Evolutionary conservation across 768 basidiomycete genomes (phyloP).

Genomic region (Russula foetens): DNA sequence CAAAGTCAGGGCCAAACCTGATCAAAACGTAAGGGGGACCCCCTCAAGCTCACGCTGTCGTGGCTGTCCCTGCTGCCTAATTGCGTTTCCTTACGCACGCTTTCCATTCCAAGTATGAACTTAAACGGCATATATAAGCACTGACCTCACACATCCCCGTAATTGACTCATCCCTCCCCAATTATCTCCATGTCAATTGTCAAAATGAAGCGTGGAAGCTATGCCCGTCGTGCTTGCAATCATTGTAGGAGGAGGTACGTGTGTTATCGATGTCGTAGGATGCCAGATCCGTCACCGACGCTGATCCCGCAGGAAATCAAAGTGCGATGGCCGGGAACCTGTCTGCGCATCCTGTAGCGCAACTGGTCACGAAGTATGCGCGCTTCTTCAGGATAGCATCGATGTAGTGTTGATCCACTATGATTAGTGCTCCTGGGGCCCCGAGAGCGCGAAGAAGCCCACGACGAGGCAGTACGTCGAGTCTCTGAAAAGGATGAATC

Average conservation of each 20-base stretch:
- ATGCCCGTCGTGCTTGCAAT: conserved; percentile 29
- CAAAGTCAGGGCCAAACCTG: neutral
- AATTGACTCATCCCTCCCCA: neutral
- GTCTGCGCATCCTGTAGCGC: conserved; percentile 26
- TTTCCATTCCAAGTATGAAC: neutral
- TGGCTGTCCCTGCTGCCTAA: neutral
- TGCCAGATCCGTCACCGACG: neutral
- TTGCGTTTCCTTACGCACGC: neutral
- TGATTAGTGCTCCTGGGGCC: conserved; percentile 28
- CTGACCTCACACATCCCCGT: neutral
- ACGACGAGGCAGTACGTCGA: conserved; percentile 30
- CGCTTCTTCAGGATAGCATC: neutral
- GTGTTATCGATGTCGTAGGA: neutral
- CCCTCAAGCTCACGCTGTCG: neutral
- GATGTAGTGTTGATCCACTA: neutral
- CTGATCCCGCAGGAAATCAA: conserved; percentile 25
- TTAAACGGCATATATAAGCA: neutral
- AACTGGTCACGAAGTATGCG: conserved; percentile 22
- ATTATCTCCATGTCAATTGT: neutral
- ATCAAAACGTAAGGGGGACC: neutral
- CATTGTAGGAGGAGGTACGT: conserved; percentile 26
- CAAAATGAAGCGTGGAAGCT: conserved; percentile 23
- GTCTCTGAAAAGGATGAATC: conserved; percentile 25
- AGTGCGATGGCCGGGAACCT: conserved; percentile 28
- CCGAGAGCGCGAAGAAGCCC: conserved; percentile 29